These are phyloP conservation scores for Nakaseomyces kungkrabaensis DNA, from an alignment of 1,139 yeast species.

Conservation along the genomic window DNA sequence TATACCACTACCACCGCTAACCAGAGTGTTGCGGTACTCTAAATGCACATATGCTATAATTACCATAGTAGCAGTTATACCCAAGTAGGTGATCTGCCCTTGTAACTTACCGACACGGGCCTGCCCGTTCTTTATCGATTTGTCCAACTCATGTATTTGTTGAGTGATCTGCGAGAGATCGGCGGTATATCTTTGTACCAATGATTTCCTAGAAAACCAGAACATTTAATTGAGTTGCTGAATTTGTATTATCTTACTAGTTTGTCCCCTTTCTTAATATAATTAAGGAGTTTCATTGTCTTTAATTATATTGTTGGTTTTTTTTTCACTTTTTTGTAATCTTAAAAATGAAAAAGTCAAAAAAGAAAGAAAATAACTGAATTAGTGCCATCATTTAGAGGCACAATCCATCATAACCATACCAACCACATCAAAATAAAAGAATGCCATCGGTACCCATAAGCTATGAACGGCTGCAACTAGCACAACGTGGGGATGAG, in stretches of 20 bases:
- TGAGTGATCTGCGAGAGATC: conserved; percentile 23
- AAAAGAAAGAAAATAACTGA: no score
- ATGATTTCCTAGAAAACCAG: conserved; percentile 5
- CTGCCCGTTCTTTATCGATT: conserved; percentile 15
- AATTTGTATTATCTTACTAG: background rate
- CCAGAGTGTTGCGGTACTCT: conserved; percentile 5
- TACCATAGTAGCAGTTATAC: conserved; percentile 9
- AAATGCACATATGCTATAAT: conserved; percentile 10
- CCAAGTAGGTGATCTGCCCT: conserved; percentile 15
- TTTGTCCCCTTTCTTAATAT: no score
- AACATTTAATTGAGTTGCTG: background rate
- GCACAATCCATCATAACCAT: no score
- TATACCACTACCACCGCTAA: conserved; percentile 3
- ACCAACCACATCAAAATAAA: no score
- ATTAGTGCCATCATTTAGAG: no score
- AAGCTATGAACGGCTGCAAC: conserved; percentile 13
- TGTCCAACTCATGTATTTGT: conserved; percentile 23
- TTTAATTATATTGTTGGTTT: no score
- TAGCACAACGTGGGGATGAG: background rate
- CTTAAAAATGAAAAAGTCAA: no score
- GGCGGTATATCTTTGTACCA: conserved; percentile 23
- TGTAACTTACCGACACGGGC: conserved; percentile 12
- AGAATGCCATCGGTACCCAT: conserved; percentile 24
- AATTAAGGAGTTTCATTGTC: no score
- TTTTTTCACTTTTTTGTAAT: no score